Conservation (phyloP, 1,284 basidiomycete genomes). For the Apiotrichum sp. region DNA sequence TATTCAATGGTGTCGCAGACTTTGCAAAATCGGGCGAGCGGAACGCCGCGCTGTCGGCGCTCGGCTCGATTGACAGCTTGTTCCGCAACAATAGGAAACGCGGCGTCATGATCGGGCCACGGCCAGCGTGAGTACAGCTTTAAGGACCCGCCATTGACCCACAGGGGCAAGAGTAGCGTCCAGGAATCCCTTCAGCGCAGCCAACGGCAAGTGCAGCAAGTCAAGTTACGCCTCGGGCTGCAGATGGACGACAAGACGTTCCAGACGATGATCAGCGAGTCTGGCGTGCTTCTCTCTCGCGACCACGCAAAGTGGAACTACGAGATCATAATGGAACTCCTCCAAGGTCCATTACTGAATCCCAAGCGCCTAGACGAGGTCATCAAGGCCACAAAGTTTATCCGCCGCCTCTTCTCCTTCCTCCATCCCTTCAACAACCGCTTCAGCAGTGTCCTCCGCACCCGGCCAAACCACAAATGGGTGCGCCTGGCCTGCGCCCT, state of each 20-base stretch:
- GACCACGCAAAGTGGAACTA: constrained; percentile 92
- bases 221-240: constrained; percentile 78
- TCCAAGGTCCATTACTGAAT: constrained; percentile 87
- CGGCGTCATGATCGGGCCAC: constrained; percentile 4
- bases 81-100: constrained; percentile 63
- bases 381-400: constrained; percentile 80
- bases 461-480: constrained; percentile 68
- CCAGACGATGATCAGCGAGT: constrained; percentile 72
- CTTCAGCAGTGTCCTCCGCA: constrained; percentile 74
- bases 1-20: constrained; percentile 75
- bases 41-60: constrained; percentile 73
- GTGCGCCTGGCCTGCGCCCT: constrained; percentile 76
- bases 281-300: constrained; percentile 60
- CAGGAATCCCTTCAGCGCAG: constrained; percentile 80
- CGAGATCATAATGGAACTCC: constrained; percentile 77
- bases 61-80: constrained; percentile 85
- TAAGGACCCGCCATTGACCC: constrained; percentile 56
- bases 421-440: constrained; percentile 82
- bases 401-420: constrained; percentile 80
- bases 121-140: constrained; percentile 55
- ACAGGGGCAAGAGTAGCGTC: constrained; percentile 49
- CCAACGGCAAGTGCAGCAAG: constrained; percentile 85
- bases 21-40: constrained; percentile 60
- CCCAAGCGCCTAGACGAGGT: constrained; percentile 94
- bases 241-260: constrained; percentile 90